Evolutionary conservation across 1,139 yeast species (phyloP).

Genomic region (Pichia sp.): DNA sequence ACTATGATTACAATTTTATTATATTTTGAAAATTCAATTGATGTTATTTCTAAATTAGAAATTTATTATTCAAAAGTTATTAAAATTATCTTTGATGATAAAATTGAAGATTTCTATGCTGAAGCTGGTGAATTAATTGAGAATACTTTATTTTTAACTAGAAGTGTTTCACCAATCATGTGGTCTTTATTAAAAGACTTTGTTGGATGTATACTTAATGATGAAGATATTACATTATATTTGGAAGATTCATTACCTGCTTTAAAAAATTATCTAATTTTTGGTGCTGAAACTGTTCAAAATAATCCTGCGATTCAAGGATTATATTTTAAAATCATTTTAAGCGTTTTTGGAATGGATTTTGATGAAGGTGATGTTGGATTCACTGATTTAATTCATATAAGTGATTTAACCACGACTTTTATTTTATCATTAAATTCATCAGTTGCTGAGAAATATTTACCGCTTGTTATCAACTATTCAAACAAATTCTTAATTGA

Average conservation of each 20-base stretch:
- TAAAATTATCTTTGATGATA: slow-evolving; percentile 55
- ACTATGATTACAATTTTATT: slow-evolving; percentile 84
- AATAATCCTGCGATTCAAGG: slow-evolving; percentile 32
- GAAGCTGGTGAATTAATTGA: slow-evolving; percentile 84
- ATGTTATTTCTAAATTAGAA: slow-evolving; percentile 62
- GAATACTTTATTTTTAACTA: slow-evolving; percentile 70
- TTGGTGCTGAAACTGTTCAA: slow-evolving; percentile 52
- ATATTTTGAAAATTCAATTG: slow-evolving; percentile 77
- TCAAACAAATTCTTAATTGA: slow-evolving; percentile 25
- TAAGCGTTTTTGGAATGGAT: slow-evolving; percentile 29
- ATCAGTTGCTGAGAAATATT: slow-evolving; percentile 35
- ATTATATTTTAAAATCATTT: slow-evolving; percentile 25
- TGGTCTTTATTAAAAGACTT: slow-evolving; percentile 67
- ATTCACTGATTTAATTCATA: slow-evolving; percentile 44
- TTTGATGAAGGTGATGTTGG: slow-evolving; percentile 30
- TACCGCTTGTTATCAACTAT: slow-evolving; percentile 37
- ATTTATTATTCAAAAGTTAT: slow-evolving; percentile 70
- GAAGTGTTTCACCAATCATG: slow-evolving; percentile 64
- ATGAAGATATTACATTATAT: slow-evolving; percentile 35
- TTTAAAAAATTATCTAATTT: slow-evolving; percentile 69
- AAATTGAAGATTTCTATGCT: slow-evolving; percentile 70
- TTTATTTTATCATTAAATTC: slow-evolving; percentile 44
- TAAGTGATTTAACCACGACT: slow-evolving; percentile 50
- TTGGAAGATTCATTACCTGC: slow-evolving; percentile 74
- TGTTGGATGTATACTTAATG: slow-evolving; percentile 39